Evolutionary conservation across 768 basidiomycete species (phyloP).

Genomic region (Tylopilus vinaceipallidus): DNA sequence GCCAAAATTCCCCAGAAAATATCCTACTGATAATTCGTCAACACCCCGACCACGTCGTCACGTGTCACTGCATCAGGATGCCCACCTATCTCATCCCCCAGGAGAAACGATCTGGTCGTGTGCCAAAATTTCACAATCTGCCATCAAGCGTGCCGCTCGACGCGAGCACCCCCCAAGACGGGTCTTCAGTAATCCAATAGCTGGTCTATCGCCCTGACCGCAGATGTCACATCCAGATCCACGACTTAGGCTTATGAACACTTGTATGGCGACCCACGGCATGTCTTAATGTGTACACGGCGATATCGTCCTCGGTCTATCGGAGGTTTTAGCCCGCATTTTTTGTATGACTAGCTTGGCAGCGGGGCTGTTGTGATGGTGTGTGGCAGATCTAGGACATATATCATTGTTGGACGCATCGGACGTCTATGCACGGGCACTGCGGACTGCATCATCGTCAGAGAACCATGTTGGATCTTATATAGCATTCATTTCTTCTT

Average conservation of each 20-base stretch:
- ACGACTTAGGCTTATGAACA: slow-evolving; percentile 13
- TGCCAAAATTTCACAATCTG: slow-evolving; percentile 31
- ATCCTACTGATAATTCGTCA: slow-evolving; percentile 2
- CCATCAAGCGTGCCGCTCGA: slow-evolving; percentile 27
- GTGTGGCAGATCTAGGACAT: too few relatives aligned
- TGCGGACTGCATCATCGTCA: background rate
- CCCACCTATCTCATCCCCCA: slow-evolving; percentile 1
- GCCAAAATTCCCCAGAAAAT: slow-evolving; percentile 3
- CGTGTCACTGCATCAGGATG: slow-evolving; percentile 7
- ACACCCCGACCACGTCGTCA: slow-evolving; percentile 12
- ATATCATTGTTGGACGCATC: slow-evolving; percentile 8
- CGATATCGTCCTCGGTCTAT: slow-evolving; percentile 3
- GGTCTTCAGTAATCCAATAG: slow-evolving; percentile 22
- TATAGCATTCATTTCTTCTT: too few relatives aligned
- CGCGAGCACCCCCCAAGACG: slow-evolving; percentile 19
- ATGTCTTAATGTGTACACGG: slow-evolving; percentile 14
- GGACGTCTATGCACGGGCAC: background rate
- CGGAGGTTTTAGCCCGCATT: slow-evolving; percentile 1
- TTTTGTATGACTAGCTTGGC: slow-evolving; percentile 21
- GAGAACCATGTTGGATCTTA: too few relatives aligned
- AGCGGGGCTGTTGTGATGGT: slow-evolving; percentile 16
- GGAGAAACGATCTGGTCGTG: slow-evolving; percentile 28
- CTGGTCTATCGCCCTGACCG: slow-evolving; percentile 10
- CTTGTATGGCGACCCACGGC: slow-evolving; percentile 4
- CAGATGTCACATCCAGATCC: background rate